Percentiles rank a stretch among this genome's conserved stretches.
Conservation (phyloP, 2,329 filamentous ascomycete species). For the Achaetomium macrosporum region DNA sequence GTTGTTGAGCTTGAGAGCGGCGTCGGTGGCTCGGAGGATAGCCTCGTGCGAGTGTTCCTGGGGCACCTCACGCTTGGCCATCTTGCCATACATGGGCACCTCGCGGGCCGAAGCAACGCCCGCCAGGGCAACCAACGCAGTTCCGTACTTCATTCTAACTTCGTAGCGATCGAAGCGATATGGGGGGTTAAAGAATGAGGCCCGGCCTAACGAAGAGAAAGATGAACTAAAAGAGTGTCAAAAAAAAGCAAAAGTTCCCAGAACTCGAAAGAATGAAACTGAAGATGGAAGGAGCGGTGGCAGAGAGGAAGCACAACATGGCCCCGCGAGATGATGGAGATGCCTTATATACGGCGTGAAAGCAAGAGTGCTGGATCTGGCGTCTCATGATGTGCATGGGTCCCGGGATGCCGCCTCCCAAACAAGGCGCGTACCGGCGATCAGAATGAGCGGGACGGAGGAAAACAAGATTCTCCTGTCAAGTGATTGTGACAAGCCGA, state of each 20-base stretch:
- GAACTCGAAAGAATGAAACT: conserved; percentile 27
- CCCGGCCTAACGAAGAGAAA: conserved; percentile 23
- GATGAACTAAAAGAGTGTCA: conserved; percentile 25
- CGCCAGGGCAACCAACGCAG: conserved; percentile 28
- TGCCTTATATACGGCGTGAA: conserved; percentile 17
- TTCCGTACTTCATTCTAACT: conserved; percentile 30
- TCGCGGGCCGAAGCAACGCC: conserved; percentile 29
- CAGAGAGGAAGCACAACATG: conserved; percentile 10
- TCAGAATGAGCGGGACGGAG: conserved; percentile 12
- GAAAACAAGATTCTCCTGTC: conserved; percentile 1
- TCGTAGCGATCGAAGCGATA: conserved; percentile 20
- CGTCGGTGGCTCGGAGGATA: conserved; percentile 35
- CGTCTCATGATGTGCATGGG: conserved; percentile 21
- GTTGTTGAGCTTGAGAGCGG: conserved; percentile 40
- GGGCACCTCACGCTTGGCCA: conserved; percentile 42
- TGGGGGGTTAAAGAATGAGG: conserved; percentile 21
- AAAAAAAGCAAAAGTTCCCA: conserved; percentile 29
- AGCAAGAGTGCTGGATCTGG: conserved; percentile 5
- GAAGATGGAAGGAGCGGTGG: conserved; percentile 23
- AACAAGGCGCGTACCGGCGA: conserved; percentile 14
- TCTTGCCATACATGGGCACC: conserved; percentile 21
- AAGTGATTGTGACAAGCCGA: conserved; percentile 11
- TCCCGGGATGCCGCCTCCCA: conserved; percentile 16
- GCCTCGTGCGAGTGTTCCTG: conserved; percentile 47
- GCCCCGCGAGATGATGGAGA: background rate